These are phyloP conservation scores for Candida railenensis DNA, from an alignment of 805 yeast species.

Conservation along the genomic window DNA sequence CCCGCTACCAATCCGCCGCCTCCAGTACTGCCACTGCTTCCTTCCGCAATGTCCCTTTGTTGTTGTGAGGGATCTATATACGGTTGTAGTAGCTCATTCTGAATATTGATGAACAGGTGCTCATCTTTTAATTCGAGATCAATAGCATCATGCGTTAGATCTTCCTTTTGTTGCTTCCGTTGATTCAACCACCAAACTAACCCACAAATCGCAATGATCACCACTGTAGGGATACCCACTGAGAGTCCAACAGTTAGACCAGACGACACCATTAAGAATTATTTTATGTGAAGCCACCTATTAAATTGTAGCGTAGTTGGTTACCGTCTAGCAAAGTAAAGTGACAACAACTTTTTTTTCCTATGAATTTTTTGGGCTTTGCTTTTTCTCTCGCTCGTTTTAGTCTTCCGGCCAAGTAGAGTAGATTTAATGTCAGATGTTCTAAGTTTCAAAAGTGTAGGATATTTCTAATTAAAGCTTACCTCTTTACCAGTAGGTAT, in stretches of 20 bases:
- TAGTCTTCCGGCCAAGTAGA: background rate
- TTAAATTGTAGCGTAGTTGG: background rate
- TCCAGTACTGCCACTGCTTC: background rate
- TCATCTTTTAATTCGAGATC: constrained; percentile 38
- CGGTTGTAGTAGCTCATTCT: constrained; percentile 25
- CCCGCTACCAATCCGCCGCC: background rate
- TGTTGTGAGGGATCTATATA: background rate
- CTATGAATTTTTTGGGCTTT: background rate
- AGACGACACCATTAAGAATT: constrained; percentile 15
- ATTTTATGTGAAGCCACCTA: background rate
- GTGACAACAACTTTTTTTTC: background rate
- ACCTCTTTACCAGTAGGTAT: no score
- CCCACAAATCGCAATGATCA: constrained; percentile 23
- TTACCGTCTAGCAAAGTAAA: background rate
- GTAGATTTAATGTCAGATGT: background rate
- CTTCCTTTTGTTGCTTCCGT: constrained; percentile 32
- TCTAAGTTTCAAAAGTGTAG: background rate
- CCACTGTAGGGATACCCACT: constrained; percentile 38
- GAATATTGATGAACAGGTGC: constrained; percentile 33
- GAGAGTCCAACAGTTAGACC: constrained; percentile 41
- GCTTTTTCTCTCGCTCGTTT: background rate
- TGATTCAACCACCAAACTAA: constrained; percentile 30
- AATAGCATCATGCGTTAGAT: constrained; percentile 21
- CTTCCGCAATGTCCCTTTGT: background rate
- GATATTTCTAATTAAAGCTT: no score